phyloP scores from a whole-genome alignment of 2,329 filamentous ascomycete species.

The Ophiosphaerella narmari region DNA sequence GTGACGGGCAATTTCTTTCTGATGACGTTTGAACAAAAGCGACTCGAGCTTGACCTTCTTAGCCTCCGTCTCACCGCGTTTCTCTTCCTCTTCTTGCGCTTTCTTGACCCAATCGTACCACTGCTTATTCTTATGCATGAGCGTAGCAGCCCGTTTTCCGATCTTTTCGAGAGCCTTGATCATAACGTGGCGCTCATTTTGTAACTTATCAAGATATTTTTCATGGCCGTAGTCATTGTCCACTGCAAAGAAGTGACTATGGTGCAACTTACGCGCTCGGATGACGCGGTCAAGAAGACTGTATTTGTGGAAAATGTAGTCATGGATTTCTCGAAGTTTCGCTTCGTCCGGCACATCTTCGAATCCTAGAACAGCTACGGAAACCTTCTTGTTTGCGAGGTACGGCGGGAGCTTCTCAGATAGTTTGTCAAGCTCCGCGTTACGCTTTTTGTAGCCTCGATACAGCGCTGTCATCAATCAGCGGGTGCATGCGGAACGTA shows the following conservation, averaged over 20 bases:
- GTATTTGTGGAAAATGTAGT: slow-evolving; percentile 48
- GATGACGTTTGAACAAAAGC: slow-evolving; percentile 54
- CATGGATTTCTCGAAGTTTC: slow-evolving; percentile 47
- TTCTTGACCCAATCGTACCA: slow-evolving; percentile 56
- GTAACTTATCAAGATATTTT: slow-evolving; percentile 46
- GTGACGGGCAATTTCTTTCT: slow-evolving; percentile 50
- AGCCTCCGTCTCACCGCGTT: slow-evolving; percentile 53
- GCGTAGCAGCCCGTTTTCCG: slow-evolving; percentile 49
- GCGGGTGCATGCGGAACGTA: not conserved
- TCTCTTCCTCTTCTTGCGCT: slow-evolving; percentile 53
- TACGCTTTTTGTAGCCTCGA: slow-evolving; percentile 56
- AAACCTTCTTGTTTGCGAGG: slow-evolving; percentile 39
- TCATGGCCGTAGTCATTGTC: slow-evolving; percentile 52
- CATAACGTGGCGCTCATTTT: slow-evolving; percentile 45
- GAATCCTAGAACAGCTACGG: slow-evolving; percentile 50
- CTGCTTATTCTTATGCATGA: slow-evolving; percentile 53
- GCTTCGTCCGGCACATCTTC: slow-evolving; percentile 45
- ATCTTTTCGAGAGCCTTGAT: slow-evolving; percentile 51
- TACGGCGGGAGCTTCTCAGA: slow-evolving; percentile 44
- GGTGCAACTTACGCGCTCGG: slow-evolving; percentile 49
- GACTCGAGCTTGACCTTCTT: slow-evolving; percentile 57
- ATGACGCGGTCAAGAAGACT: slow-evolving; percentile 49
- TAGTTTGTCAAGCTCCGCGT: slow-evolving; percentile 49
- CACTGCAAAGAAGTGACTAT: slow-evolving; percentile 50
- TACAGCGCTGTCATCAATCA: slow-evolving; percentile 43